Base-by-base conservation (phyloP, 768 basidiomycete genomes). In the Lactifluus rugatus region DNA sequence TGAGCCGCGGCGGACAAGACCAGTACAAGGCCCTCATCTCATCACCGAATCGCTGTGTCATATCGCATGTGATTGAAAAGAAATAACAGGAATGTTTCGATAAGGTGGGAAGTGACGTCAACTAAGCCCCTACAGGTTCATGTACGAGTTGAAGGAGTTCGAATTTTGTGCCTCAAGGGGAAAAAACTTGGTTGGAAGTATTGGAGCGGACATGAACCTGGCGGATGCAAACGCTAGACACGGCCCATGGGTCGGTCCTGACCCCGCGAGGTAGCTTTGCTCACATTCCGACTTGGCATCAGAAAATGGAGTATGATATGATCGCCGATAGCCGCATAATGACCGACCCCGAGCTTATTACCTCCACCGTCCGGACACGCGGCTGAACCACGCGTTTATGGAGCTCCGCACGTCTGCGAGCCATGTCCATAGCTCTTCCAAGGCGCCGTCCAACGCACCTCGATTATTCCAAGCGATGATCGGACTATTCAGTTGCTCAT, bases 391-490 rank as follows among this genome's bases (percentile, higher is more conserved):
- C 17, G 63, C 52, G 16, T 50, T 52, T 21, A 48, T 41, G n/a
- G 61, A 62, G 16, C 57, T 52, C 21, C 52, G 56, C 45, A 62
- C 23, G 32, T 62, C 32, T 5, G 56, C 58, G 21, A 64, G 47
- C 61, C 60, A 62, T 39, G 56, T 62, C 60, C 61, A 62, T 25
- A 62, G 26, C n/a, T 62, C 63, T 45, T 64, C 63, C 37, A 57
- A 16, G 19, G 51, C 57, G 9, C 57, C 52, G 46, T 64, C 63
- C 47, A 62, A 52, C 17, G 61, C 42, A 4, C 62, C 62, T n/a
- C 53, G 50, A 19, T 52, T 57, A 14, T 57, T 49, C 63, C 61
- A 64, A 4, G 57, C 53, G 49, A 55, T 51, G 19, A 56, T 56
- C 14, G 63, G 61, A 39, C 57, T 62, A 19, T 62, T 54, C 10